Conservation (phyloP, 352 stramenopile species). For the Globisporangium canariense region DNA sequence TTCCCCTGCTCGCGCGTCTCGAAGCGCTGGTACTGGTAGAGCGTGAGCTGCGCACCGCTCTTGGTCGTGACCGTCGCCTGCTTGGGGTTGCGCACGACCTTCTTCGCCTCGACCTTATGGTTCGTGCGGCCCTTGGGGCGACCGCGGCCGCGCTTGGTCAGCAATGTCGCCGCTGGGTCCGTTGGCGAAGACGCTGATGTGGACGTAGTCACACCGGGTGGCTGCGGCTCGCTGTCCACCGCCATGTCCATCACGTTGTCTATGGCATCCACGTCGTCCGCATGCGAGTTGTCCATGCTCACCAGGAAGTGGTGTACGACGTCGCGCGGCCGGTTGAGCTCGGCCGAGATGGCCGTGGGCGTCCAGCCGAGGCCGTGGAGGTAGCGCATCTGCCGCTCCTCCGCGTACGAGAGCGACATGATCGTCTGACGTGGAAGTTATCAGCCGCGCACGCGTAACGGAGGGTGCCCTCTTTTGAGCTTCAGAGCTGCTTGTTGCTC, state of each 20-base stretch:
- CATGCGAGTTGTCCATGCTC: background rate
- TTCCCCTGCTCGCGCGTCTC: constrained; percentile 33
- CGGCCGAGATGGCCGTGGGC: constrained; percentile 3
- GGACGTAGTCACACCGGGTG: background rate
- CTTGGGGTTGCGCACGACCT: constrained; percentile 8
- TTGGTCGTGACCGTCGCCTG: constrained; percentile 13
- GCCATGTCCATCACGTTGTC: background rate
- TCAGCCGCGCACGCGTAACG: background rate
- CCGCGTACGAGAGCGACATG: constrained; percentile 3
- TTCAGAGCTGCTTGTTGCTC: background rate
- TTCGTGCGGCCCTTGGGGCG: constrained; percentile 4
- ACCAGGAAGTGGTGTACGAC: constrained; percentile 5
- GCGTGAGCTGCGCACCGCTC: constrained; percentile 29
- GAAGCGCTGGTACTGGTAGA: constrained; percentile 41
- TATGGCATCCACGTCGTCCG: background rate
- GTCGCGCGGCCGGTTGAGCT: constrained; percentile 3
- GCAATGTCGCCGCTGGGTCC: background rate
- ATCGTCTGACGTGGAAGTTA: background rate
- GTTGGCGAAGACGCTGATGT: background rate
- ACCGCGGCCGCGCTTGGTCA: background rate
- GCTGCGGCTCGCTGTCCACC: background rate
- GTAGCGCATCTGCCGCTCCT: constrained; percentile 7
- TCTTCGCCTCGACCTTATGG: constrained; percentile 5
- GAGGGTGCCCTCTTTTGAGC: constrained; percentile 7
- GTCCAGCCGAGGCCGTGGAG: constrained; percentile 8